Base-by-base conservation (phyloP, 2,329 filamentous ascomycete species). In the Ophiostoma novo-ulmi region DNA sequence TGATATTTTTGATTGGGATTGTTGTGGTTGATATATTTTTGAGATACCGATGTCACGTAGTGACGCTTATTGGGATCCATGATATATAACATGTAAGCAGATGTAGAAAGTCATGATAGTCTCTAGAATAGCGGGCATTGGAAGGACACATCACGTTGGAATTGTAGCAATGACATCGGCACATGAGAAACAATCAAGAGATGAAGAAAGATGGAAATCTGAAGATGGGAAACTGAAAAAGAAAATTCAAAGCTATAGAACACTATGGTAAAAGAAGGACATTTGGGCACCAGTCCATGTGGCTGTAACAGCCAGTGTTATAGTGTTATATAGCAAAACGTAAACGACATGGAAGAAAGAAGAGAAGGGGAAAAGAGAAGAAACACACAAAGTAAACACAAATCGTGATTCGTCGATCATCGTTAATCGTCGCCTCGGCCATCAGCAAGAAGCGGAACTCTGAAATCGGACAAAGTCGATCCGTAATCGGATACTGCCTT, bases 401-500 rank as follows among this genome's bases (percentile, higher is more conserved):
- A 20, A 41, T 38, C 63, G n/a, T 65, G 20, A 65, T 11, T 39
- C 63, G 36, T 65, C 36, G 36, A 65, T 39, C 63, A 22, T 65
- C 61, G 31, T 64, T 64, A 64, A n/a, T 64, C 61, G 61, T 64
- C 61, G 14, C 58, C 58, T 64, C 58, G 5, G 22, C 48, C 61
- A 36, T 36, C 13, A 20, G 11, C 58, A 63, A 63, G 61, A 64
- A 38, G 61, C 22, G 31, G 35, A 64, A 38, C 61, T 38, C 26
- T 26, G 52, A 36, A 35, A n/a, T 61, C 44, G 44, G 44, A 31
- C 52, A 11, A n/a, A 48, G 52, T 8, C 52, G n/a, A 17, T 17
- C n/a, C 17, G 7, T 58, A 17, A 14, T 58, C 58, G 52, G 17
- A 52, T 55, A 55, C 52, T 48, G 44, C 38, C 10, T 39, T 13